Base-by-base conservation (phyloP, 1,284 basidiomycete genomes). In the Rhodotorula sp. region DNA sequence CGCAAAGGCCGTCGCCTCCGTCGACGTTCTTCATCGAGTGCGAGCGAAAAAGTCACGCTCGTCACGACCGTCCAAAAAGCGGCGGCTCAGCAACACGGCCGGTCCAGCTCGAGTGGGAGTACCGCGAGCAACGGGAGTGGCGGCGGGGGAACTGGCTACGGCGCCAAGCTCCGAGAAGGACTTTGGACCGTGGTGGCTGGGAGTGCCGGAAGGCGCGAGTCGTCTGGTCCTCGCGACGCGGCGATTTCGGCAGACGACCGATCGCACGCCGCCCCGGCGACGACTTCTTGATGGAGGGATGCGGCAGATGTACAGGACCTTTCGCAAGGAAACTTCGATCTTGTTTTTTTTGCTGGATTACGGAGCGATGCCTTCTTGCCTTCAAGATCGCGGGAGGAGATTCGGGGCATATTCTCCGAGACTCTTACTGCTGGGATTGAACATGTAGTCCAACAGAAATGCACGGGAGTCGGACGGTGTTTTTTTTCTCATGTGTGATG, bases 101-200 rank as follows among this genome's bases (percentile, higher is more conserved):
- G 26, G 28, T 31, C 63, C 21, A 21, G 26, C 16, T 55, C 54
- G n/a, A 31, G 38, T 21, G 55, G 54, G 8, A 38, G 43, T 21
- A 21, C 16, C 23, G 38, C 23, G 38, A 45, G 43, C 43, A 38
- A 12, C 38, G 34, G 38, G 14, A 38, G 31, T 5, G 38, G 57
- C 5, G 28, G 10, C 5, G 55, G 55, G 16, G 55, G 56, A n/a
- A 62, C 31, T 6, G 58, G 61, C 28, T 70, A 70, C 6, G 66
- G 66, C 15, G 60, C 34, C 15, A 31, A 26, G 59, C 47, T 71
- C 15, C 56, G 62, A 19, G 67, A 65, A 12, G 63, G 62, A 18
- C 45, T 71, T 43, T 71, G 70, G 70, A 34, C 47, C 7, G 70
- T 66, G 3, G 70, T 71, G 0, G 70, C 70, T 8, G 70, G 70